A percentile compares a stretch with the other conserved stretches of the same genome.
Conservation (phyloP, 2,329 filamentous ascomycete species). For the Coniella lustricola region DNA sequence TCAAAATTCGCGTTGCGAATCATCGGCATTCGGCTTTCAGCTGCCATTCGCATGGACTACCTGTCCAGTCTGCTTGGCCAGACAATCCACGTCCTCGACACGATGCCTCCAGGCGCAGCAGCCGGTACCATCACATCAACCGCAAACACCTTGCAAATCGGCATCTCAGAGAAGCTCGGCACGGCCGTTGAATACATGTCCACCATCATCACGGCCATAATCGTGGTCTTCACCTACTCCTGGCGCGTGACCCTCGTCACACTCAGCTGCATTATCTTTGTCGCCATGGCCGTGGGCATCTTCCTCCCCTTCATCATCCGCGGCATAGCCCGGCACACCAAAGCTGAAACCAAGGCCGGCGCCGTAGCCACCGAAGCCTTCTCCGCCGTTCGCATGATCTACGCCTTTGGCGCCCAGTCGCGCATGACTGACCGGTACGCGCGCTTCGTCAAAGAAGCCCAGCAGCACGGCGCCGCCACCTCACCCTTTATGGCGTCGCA, state of each 20-base stretch:
- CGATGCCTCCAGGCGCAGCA: constrained; percentile 54
- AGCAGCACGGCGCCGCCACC: constrained; percentile 39
- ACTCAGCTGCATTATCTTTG: constrained; percentile 48
- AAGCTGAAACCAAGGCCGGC: constrained; percentile 49
- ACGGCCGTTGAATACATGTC: constrained; percentile 49
- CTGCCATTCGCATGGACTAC: constrained; percentile 57
- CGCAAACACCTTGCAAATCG: constrained; percentile 57
- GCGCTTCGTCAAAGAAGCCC: constrained; percentile 48
- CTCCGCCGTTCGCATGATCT: constrained; percentile 52
- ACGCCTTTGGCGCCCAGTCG: constrained; percentile 54
- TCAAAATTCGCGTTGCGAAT: constrained; percentile 52
- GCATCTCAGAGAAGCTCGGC: constrained; percentile 57
- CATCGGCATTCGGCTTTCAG: constrained; percentile 55
- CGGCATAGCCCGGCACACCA: constrained; percentile 37
- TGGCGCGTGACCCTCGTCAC: constrained; percentile 56
- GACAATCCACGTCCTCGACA: constrained; percentile 61
- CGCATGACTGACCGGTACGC: constrained; percentile 47
- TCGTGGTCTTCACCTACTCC: constrained; percentile 49
- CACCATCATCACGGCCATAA: constrained; percentile 44
- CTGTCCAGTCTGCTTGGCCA: constrained; percentile 57
- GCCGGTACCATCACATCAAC: constrained; percentile 58
- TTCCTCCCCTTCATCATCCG: constrained; percentile 51
- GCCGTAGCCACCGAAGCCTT: constrained; percentile 56
- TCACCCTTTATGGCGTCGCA: constrained; percentile 46
- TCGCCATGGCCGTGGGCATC: constrained; percentile 39